Evolutionary conservation across 2,329 filamentous ascomycete species (phyloP).

Genomic region (Diaporthe ampelina): DNA sequence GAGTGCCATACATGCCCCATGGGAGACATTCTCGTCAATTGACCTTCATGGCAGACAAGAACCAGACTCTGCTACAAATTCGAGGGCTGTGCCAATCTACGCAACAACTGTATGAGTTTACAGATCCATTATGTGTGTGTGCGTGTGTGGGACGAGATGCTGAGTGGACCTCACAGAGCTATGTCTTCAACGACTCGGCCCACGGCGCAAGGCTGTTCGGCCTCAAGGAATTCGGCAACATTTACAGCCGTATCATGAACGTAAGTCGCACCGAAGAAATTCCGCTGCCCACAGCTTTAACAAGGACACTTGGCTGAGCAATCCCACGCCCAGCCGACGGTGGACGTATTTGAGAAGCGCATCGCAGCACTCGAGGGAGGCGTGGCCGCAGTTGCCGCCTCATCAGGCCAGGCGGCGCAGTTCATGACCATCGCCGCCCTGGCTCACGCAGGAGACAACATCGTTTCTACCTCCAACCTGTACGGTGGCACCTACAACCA

Average conservation of each 20-base stretch:
- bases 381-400: slow-evolving; percentile 84
- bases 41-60: slow-evolving; percentile 71
- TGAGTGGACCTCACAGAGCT: slow-evolving; percentile 71
- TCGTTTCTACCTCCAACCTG: slow-evolving; percentile 89
- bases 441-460: slow-evolving; percentile 92
- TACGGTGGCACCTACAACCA: slow-evolving; percentile 99
- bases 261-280: slow-evolving; percentile 61
- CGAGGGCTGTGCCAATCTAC: slow-evolving; percentile 95
- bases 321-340: slow-evolving; percentile 77
- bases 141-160: slow-evolving; percentile 2
- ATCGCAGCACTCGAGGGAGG: slow-evolving; percentile 96
- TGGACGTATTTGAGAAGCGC: slow-evolving; percentile 96
- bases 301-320: background rate
- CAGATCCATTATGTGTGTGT: background rate
- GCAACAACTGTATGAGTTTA: slow-evolving; percentile 77
- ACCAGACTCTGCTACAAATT: slow-evolving; percentile 84
- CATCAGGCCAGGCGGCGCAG: slow-evolving; percentile 91
- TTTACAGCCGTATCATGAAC: slow-evolving; percentile 98
- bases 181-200: slow-evolving; percentile 93
- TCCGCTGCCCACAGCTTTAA: background rate
- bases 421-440: slow-evolving; percentile 90
- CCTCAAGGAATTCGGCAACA: slow-evolving; percentile 97
- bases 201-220: slow-evolving; percentile 96
- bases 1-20: slow-evolving; percentile 49
- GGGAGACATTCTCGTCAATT: background rate